phyloP scores from a whole-genome alignment of 306 rosid species.

The Quercus cerris region DNA sequence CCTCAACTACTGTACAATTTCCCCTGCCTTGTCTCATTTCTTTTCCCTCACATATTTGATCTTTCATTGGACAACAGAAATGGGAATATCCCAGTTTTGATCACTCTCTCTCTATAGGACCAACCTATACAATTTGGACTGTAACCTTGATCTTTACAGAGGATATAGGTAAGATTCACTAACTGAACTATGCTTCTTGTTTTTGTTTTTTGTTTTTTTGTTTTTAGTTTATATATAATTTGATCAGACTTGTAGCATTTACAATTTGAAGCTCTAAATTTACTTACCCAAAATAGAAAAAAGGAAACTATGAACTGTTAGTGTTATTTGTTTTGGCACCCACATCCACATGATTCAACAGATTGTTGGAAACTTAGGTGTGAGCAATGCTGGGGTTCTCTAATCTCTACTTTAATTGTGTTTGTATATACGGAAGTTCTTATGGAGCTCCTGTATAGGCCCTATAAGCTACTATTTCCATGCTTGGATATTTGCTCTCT shows the following conservation, averaged over 20 bases:
- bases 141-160: constrained; percentile 7
- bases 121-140: constrained; percentile 14
- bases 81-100: constrained; percentile 39
- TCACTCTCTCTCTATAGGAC: constrained; percentile 35
- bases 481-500: background rate
- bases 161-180: constrained; percentile 33
- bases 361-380: background rate
- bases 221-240: background rate
- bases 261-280: background rate
- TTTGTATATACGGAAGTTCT: background rate
- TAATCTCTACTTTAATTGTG: background rate
- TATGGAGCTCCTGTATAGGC: background rate
- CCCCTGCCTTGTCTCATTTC: constrained; percentile 3
- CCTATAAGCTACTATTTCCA: background rate
- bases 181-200: constrained; percentile 14
- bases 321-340: background rate
- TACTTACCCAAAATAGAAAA: too few species aligned
- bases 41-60: background rate
- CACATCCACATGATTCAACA: background rate
- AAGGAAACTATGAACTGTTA: too few species aligned
- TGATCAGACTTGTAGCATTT: constrained; percentile 17
- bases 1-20: constrained; percentile 7
- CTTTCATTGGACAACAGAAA: constrained; percentile 4
- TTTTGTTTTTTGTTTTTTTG: constrained; percentile 11
- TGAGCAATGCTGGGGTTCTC: background rate